Evolutionary conservation across 768 basidiomycete species (phyloP).

Genomic region (Gyrodon lividus): DNA sequence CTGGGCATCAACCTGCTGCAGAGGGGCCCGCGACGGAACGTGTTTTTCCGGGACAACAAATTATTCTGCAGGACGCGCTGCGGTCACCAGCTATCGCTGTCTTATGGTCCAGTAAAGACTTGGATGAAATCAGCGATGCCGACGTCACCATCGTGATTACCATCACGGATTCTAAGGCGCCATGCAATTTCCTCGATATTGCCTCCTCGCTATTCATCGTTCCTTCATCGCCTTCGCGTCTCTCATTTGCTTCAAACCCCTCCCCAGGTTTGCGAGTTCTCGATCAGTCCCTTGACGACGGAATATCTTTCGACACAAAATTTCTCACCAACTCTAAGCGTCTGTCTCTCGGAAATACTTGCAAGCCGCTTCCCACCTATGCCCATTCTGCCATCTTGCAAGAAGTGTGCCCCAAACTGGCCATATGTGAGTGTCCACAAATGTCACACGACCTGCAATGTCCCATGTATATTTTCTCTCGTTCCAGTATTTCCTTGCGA

Average conservation of each 20-base stretch:
- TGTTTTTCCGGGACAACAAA: neutral
- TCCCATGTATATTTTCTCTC: neutral
- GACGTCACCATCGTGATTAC: neutral
- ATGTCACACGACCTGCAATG: neutral
- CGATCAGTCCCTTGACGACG: constrained; percentile 3
- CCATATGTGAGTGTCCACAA: neutral
- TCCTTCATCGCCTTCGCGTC: neutral
- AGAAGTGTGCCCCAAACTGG: neutral
- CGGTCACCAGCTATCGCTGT: neutral
- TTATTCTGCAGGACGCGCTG: neutral
- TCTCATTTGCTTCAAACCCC: neutral
- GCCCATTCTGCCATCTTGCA: neutral
- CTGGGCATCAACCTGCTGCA: no score
- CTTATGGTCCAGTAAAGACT: neutral
- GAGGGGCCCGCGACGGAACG: no score
- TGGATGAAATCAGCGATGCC: neutral
- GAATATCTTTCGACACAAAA: constrained; percentile 4
- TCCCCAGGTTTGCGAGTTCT: neutral
- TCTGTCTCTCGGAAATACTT: neutral
- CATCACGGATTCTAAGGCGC: neutral
- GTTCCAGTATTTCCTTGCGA: neutral
- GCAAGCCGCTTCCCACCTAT: neutral
- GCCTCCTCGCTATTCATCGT: neutral
- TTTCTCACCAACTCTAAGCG: constrained; percentile 1
- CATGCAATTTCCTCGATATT: neutral